A percentile compares a stretch with the other conserved stretches of the same genome.
Evolutionary conservation across 768 basidiomycete species (phyloP).

Genomic region (Lanmaoa rubissima): DNA sequence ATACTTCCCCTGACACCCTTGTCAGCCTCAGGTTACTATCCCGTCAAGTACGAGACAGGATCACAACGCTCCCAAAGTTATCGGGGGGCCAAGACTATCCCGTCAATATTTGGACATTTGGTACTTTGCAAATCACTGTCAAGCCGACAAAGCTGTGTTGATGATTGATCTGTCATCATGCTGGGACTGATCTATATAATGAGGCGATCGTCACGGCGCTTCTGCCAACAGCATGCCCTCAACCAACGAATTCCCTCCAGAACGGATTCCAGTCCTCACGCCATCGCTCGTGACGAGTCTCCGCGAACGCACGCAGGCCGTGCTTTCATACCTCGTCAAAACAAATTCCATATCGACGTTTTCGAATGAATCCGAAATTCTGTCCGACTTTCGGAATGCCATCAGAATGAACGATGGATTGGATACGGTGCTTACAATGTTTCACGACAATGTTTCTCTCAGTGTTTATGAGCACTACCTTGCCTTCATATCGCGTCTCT

Average conservation of each 20-base stretch:
- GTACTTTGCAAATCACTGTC: too few species aligned
- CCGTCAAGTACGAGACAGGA: too few species aligned
- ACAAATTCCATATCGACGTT: constrained; percentile 18
- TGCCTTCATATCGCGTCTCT: constrained; percentile 19
- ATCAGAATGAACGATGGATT: not conserved
- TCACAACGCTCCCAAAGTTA: too few species aligned
- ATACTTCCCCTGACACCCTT: too few species aligned
- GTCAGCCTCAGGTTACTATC: too few species aligned
- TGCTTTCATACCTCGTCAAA: constrained; percentile 24
- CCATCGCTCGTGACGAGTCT: constrained; percentile 15
- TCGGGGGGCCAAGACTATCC: too few species aligned
- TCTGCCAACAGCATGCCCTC: constrained; percentile 9
- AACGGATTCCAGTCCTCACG: constrained; percentile 14
- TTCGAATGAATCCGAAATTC: constrained; percentile 14
- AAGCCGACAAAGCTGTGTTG: too few species aligned
- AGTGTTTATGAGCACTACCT: constrained; percentile 18
- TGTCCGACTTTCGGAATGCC: constrained; percentile 14
- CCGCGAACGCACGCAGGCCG: constrained; percentile 18
- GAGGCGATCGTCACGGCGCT: not conserved
- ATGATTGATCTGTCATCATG: too few species aligned
- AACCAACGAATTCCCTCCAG: constrained; percentile 11
- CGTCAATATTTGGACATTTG: too few species aligned
- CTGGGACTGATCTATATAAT: not conserved
- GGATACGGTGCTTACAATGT: constrained; percentile 3
- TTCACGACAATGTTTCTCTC: constrained; percentile 18